These are phyloP conservation scores for Metahyphopichia silvanorum DNA, from an alignment of 805 yeast genomes.

Conservation along the genomic window DNA sequence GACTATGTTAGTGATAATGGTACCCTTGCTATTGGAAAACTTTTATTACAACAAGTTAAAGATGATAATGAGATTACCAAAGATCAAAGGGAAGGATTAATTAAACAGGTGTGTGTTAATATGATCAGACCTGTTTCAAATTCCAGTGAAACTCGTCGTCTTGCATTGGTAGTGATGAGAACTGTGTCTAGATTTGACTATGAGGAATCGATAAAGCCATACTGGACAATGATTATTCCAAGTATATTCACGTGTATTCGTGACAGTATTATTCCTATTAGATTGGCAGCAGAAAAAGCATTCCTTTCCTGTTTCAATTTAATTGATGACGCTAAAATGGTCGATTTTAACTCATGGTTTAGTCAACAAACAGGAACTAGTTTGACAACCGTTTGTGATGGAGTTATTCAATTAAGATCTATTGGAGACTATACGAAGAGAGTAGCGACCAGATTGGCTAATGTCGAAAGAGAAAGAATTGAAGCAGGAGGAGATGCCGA, in stretches of 20 bases:
- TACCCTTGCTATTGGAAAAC: conserved; percentile 76
- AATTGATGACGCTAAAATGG: conserved; percentile 60
- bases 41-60: conserved; percentile 40
- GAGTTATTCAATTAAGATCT: conserved; percentile 59
- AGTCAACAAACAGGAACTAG: conserved; percentile 33
- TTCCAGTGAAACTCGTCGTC: conserved; percentile 75
- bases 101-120: conserved; percentile 48
- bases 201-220: conserved; percentile 47
- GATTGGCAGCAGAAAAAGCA: conserved; percentile 91
- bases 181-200: conserved; percentile 67
- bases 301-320: conserved; percentile 69
- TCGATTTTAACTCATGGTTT: conserved; percentile 65
- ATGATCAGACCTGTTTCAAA: conserved; percentile 53
- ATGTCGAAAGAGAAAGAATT: conserved; percentile 81
- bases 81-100: conserved; percentile 39
- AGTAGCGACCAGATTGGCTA: conserved; percentile 83
- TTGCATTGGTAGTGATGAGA: conserved; percentile 71
- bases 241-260: conserved; percentile 79
- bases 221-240: conserved; percentile 58
- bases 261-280: conserved; percentile 86
- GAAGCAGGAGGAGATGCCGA: conserved; percentile 90
- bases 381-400: conserved; percentile 43
- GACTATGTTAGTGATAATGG: conserved; percentile 72
- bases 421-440: conserved; percentile 86
- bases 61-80: conserved; percentile 31